A percentile compares a stretch with the other conserved stretches of the same genome.
Conservation (phyloP, 495 filamentous ascomycete genomes). For the Talaromyces wortmannii region DNA sequence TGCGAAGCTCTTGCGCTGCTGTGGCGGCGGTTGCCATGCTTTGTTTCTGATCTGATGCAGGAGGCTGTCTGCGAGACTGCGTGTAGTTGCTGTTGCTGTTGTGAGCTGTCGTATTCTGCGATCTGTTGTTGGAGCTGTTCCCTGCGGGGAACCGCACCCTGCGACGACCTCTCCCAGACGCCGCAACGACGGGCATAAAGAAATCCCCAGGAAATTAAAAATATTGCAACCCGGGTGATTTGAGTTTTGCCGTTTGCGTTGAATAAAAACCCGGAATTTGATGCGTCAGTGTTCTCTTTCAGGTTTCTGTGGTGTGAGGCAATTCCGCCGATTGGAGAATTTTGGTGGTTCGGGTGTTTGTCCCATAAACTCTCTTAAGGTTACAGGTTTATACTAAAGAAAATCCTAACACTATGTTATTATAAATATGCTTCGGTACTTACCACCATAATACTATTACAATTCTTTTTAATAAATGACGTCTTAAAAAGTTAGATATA, state of each 20-base stretch:
- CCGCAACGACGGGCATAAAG: conserved; percentile 28
- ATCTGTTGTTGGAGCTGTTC: conserved; percentile 10
- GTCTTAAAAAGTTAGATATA: too few relatives aligned
- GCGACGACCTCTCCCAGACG: conserved; percentile 27
- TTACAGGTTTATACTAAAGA: too few relatives aligned
- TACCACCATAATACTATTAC: background rate
- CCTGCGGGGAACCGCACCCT: conserved; percentile 30
- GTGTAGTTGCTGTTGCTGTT: background rate
- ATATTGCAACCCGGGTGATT: conserved; percentile 2
- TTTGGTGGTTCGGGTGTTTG: too few relatives aligned
- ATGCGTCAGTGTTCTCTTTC: too few relatives aligned
- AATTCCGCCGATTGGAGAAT: too few relatives aligned
- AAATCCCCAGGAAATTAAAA: conserved; percentile 3
- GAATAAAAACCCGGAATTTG: too few relatives aligned
- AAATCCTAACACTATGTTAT: too few relatives aligned
- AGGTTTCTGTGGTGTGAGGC: too few relatives aligned
- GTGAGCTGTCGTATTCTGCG: background rate
- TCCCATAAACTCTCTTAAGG: too few relatives aligned
- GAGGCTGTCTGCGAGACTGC: background rate
- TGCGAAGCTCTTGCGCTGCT: conserved; percentile 2
- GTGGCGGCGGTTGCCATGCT: conserved; percentile 1
- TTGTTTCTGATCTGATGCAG: conserved; percentile 4
- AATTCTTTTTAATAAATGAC: background rate
- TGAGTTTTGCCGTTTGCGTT: too few relatives aligned
- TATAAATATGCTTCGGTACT: too few relatives aligned